Evolutionary conservation across 23 red algal species (phyloP).

Genomic region (Cyanidiococcus yangmingshanensis): DNA sequence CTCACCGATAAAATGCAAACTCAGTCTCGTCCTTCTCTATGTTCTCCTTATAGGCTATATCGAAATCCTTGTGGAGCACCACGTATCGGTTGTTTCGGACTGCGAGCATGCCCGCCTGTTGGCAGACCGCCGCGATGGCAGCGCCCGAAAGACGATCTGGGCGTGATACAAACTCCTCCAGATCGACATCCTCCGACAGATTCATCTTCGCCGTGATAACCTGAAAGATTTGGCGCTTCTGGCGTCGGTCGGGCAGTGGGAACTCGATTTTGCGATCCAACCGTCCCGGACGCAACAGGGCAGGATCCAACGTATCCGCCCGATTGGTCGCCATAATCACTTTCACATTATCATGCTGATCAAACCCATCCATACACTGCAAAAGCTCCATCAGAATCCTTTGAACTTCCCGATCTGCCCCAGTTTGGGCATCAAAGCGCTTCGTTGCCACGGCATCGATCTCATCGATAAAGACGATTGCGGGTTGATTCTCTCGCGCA

Average conservation of each 20-base stretch:
- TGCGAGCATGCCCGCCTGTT: slow-evolving; percentile 97
- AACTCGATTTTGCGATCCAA: slow-evolving; percentile 99
- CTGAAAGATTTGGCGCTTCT: slow-evolving; percentile 92
- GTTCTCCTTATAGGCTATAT: slow-evolving; percentile 88
- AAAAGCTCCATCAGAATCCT: slow-evolving; percentile 98
- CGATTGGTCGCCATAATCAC: slow-evolving; percentile 99
- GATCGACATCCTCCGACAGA: slow-evolving; percentile 87
- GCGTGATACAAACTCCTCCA: slow-evolving; percentile 92
- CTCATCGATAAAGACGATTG: slow-evolving; percentile 99
- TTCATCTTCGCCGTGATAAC: slow-evolving; percentile 95
- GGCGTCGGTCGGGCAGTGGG: slow-evolving; percentile 85
- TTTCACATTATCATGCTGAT: slow-evolving; percentile 93
- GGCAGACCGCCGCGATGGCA: slow-evolving; percentile 95
- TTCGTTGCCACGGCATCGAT: slow-evolving; percentile 99
- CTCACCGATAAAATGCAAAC: slow-evolving; percentile 96
- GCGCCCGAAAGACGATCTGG: slow-evolving; percentile 92
- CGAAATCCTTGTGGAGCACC: slow-evolving; percentile 91
- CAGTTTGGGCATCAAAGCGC: slow-evolving; percentile 98
- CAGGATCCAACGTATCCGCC: slow-evolving; percentile 94
- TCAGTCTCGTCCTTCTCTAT: slow-evolving; percentile 83
- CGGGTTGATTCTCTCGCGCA: slow-evolving; percentile 83
- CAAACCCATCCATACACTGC: slow-evolving; percentile 99
- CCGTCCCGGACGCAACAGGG: slow-evolving; percentile 78
- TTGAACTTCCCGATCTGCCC: slow-evolving; percentile 97
- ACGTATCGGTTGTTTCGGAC: slow-evolving; percentile 92